phyloP scores from a whole-genome alignment of 495 filamentous ascomycete species.

The Penicillium robsamsonii region DNA sequence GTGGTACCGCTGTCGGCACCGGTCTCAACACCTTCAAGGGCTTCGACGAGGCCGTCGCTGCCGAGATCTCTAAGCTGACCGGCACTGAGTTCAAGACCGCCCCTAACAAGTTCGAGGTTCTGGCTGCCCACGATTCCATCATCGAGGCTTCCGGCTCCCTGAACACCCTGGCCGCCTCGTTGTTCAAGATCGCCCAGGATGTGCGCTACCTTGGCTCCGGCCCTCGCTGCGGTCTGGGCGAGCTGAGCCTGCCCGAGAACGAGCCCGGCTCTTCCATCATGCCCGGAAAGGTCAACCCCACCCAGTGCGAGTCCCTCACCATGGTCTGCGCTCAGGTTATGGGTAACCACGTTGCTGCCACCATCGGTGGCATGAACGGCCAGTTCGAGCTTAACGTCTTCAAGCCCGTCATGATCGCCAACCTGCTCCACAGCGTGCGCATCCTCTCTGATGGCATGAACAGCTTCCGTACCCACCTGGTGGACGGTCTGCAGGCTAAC shows the following conservation, averaged over 20 bases:
- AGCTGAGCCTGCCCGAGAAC: conserved; percentile 91
- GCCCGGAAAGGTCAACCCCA: conserved; percentile 99
- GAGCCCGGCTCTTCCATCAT: conserved; percentile 97
- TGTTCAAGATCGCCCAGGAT: conserved; percentile 98
- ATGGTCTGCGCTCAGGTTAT: conserved; percentile 98
- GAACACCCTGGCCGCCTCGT: conserved; percentile 87
- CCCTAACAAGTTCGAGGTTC: conserved; percentile 97
- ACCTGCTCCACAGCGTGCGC: conserved; percentile 85
- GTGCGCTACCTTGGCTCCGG: conserved; percentile 95
- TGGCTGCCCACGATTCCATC: conserved; percentile 95
- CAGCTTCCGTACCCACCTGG: conserved; percentile 90
- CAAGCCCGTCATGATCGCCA: conserved; percentile 94
- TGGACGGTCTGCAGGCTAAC: conserved; percentile 86
- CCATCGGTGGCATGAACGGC: conserved; percentile 92
- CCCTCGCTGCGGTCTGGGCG: conserved; percentile 91
- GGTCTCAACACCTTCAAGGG: conserved; percentile 97
- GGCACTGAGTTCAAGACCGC: conserved; percentile 92
- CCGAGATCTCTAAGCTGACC: conserved; percentile 87
- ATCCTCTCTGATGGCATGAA: conserved; percentile 89
- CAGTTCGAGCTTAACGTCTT: conserved; percentile 99
- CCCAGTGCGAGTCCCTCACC: conserved; percentile 95
- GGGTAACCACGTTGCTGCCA: conserved; percentile 90
- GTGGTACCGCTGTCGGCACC: conserved; percentile 95
- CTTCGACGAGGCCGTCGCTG: conserved; percentile 88
- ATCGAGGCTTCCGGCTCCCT: conserved; percentile 90